Conservation (phyloP, 495 filamentous ascomycete species). For the Hypoxylon trugodes region DNA sequence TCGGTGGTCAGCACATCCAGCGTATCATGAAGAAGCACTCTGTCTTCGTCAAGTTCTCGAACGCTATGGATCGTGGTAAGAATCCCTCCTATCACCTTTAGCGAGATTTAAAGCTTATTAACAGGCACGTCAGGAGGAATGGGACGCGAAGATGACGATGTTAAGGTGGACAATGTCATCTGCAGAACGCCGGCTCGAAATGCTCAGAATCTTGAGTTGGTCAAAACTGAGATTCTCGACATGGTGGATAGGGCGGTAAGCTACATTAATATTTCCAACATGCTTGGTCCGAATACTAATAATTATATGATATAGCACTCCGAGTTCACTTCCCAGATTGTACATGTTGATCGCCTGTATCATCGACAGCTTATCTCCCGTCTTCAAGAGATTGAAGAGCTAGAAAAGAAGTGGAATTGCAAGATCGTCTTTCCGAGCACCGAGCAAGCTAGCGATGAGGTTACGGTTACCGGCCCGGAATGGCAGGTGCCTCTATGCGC, state of each 20-base stretch:
- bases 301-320: slow-evolving; percentile 69
- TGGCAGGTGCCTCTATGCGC: slow-evolving; percentile 97
- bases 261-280: slow-evolving; percentile 27
- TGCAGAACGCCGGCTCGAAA: slow-evolving; percentile 97
- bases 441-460: slow-evolving; percentile 94
- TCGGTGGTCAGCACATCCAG: slow-evolving; percentile 97
- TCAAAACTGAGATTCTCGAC: slow-evolving; percentile 99
- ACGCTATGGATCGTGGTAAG: slow-evolving; percentile 91
- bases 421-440: slow-evolving; percentile 97
- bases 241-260: slow-evolving; percentile 95
- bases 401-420: slow-evolving; percentile 99
- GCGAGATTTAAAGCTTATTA: slow-evolving; percentile 21
- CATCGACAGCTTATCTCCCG: slow-evolving; percentile 92
- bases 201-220: slow-evolving; percentile 92
- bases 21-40: slow-evolving; percentile 99
- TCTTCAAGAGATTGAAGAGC: slow-evolving; percentile 86
- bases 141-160: slow-evolving; percentile 94
- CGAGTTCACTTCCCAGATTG: slow-evolving; percentile 92
- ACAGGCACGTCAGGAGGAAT: slow-evolving; percentile 68
- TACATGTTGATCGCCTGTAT: slow-evolving; percentile 92
- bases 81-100: neutral
- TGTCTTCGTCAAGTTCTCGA: slow-evolving; percentile 99
- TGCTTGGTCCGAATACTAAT: neutral
- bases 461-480: slow-evolving; percentile 93
- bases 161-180: slow-evolving; percentile 98